Evolutionary conservation across 1,284 basidiomycete species (phyloP).

Genomic region (Cutaneotrichosporon sp.): DNA sequence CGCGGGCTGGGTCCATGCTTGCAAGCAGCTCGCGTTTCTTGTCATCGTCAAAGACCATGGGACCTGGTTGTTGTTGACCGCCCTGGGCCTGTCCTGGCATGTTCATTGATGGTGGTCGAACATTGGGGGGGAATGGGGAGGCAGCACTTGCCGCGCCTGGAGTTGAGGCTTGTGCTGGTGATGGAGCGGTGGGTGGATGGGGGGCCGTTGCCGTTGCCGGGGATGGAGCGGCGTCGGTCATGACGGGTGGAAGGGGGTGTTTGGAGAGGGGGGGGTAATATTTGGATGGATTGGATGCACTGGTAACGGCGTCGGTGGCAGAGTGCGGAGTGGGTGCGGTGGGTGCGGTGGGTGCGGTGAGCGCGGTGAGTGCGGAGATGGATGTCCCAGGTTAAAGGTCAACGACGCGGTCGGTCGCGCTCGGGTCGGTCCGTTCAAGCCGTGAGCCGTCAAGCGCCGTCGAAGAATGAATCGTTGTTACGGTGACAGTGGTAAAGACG

Average conservation of each 20-base stretch:
- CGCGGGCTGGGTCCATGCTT: constrained; percentile 31
- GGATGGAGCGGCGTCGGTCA: constrained; percentile 19
- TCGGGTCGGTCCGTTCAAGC: too few relatives aligned
- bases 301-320: too few relatives aligned
- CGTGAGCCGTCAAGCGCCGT: too few relatives aligned
- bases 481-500: too few relatives aligned
- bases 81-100: constrained; percentile 8
- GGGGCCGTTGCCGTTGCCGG: constrained; percentile 17
- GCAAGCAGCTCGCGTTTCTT: constrained; percentile 36
- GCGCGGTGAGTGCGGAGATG: background rate
- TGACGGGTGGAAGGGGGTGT: background rate
- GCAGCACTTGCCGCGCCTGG: background rate
- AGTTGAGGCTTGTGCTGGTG: constrained; percentile 4
- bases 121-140: background rate
- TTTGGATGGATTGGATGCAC: too few relatives aligned
- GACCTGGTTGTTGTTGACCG: constrained; percentile 1
- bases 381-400: background rate
- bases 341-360: background rate
- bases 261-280: too few relatives aligned
- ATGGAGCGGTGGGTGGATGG: constrained; percentile 5
- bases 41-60: constrained; percentile 30
- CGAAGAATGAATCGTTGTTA: background rate
- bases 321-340: too few relatives aligned
- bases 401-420: too few relatives aligned
- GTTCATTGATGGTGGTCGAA: constrained; percentile 1